Evolutionary conservation across 768 basidiomycete species (phyloP), one percentile per base, ranked within the genome.

Genomic region (Phylloporus arenicola): DNA sequence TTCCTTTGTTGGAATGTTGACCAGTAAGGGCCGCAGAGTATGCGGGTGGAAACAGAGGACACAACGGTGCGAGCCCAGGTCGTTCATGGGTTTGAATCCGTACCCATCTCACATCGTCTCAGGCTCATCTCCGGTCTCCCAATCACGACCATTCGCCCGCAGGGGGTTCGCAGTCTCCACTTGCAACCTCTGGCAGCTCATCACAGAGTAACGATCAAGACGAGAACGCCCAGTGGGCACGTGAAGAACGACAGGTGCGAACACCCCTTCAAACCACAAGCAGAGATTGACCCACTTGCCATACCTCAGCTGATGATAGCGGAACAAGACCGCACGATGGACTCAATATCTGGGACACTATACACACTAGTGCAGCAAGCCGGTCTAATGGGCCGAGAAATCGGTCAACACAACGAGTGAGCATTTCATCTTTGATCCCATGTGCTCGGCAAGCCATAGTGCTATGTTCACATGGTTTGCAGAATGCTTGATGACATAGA

Each of bases 371-470:
- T 86, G 0, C 84, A 89, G 55, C 96, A 98, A 69, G 96, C 96
- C 0, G 88, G 86, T 11, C 72, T 97, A 29, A 99, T 99, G 83
- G 95, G 95, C 0, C 83, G 82, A 50, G 96, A 99, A 64, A 89
- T 98, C 44, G 73, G 66, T 9, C 92, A 94, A 63, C 96, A 99
- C 60, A 89, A 86, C 57, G 90, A 91, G 95, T 95, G 54, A 55
- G 82, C 59, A n/a, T 30, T 22, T 27, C 34, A 29, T 41, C 66
- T 53, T 17, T 41, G 20, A 17, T 42, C 40, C 45, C 19, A n/a
- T 34, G 37, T 45, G 14, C 13, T 35, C 12, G 34, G 27, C 9
- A 13, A 25, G 40, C 3, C 22, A 14, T 24, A 16, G 40, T 39
- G 40, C 7, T 30, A 13, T 50, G 25, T 45, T 48, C 48, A 49